Base-by-base conservation (phyloP, 1,139 yeast species). In the Pichia sp. region DNA sequence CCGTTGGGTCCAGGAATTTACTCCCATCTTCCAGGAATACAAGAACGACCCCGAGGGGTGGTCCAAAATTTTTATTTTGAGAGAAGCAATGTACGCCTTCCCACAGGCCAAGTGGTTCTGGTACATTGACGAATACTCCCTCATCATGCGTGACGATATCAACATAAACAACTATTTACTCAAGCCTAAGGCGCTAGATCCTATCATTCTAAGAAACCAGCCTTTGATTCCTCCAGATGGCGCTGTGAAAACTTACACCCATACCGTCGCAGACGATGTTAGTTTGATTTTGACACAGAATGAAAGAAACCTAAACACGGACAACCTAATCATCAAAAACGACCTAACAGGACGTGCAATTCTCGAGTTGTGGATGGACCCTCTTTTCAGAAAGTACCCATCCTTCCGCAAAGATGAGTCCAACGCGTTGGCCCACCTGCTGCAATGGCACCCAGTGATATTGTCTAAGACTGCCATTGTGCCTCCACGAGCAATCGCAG, bases 401-500 rank as follows among this genome's bases (percentile, higher is more conserved):
- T 80, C 79, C 66, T 87, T 88, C 71, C 80, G 80, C 17, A 73
- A 66, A 61, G 80, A 80, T 33, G 85, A 87, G 3, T 83, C 81
- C 59, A 78, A 84, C 12, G 89, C 95, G 0, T 68, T 92, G 52
- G 81, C 90, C 29, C 98, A 93, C 68, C 75, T 90, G 42, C 74
- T 91, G 60, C 97, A 90, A 69, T 93, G 98, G 99, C 99, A 93
- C 68, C 96, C 96, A 12, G 80, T 79, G 50, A 73, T 86, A 44
- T 76, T 92, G 61, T 78, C 87, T 54, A 85, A 83, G 64, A 76
- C 95, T 5, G 87, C 90, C 0, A 71, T 92, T 12, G 79, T 93
- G 0, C 88, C 90, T 6, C 74, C 83, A 46, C 76, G 81, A 61
- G 69, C 77, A n/a, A 75, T 84, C 50, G 77, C 80, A 14, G 72